Evolutionary conservation across 371 early-diverging fungal species (phyloP).

Genomic region (Mucor circinelloides): DNA sequence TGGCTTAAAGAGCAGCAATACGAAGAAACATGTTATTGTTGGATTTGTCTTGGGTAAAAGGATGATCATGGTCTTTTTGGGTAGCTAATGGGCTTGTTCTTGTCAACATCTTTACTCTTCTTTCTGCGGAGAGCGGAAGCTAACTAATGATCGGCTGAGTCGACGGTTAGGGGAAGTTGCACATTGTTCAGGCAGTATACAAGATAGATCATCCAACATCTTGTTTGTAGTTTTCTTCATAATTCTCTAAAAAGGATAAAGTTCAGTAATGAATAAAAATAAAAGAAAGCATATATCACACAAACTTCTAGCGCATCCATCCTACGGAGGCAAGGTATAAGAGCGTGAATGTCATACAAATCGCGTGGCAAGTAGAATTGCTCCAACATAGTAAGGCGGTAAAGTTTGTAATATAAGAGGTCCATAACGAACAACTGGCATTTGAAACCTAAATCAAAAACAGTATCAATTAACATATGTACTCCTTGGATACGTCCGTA

Average conservation of each 20-base stretch:
- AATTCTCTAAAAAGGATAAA: not conserved
- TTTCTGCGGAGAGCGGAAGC: constrained; percentile 7
- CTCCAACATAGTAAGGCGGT: not conserved
- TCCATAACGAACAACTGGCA: constrained; percentile 6
- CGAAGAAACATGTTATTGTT: too few relatives aligned
- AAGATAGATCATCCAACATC: not conserved
- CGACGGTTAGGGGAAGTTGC: not conserved
- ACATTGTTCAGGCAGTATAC: not conserved
- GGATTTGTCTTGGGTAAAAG: too few relatives aligned
- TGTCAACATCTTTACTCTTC: not conserved
- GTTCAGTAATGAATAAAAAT: not conserved
- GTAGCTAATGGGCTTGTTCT: too few relatives aligned
- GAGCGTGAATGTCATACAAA: not conserved
- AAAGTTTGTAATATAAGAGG: not conserved
- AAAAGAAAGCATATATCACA: not conserved
- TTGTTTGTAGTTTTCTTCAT: not conserved
- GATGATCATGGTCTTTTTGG: too few relatives aligned
- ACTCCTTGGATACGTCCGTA: not conserved
- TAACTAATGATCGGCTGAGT: not conserved
- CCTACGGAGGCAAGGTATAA: constrained; percentile 1
- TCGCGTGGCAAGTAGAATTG: not conserved
- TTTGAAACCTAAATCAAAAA: not conserved
- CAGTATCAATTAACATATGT: not conserved
- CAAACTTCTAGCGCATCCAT: not conserved
- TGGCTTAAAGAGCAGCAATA: too few relatives aligned